These are phyloP conservation scores for Apophysomyces elegans DNA, from an alignment of 371 early-diverging fungal genomes.

Conservation along the genomic window DNA sequence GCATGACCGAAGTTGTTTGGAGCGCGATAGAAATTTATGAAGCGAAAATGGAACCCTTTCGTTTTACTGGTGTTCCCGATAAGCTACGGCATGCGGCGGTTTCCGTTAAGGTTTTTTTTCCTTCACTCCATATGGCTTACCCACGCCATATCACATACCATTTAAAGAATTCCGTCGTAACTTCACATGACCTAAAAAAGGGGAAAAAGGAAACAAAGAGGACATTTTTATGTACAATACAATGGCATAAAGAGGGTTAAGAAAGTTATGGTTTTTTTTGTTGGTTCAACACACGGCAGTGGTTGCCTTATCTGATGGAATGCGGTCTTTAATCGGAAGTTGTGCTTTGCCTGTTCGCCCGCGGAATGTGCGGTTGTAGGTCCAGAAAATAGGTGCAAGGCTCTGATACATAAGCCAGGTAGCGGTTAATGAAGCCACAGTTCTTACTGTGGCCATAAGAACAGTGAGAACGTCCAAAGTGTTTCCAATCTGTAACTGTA, in stretches of 20 bases:
- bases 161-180: conserved; percentile 2
- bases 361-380: background rate
- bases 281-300: conserved; percentile 7
- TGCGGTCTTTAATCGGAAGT: background rate
- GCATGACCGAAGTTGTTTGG: too few species aligned
- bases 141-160: background rate
- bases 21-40: too few species aligned
- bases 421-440: conserved; percentile 19
- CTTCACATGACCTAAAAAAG: conserved; percentile 1
- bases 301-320: conserved; percentile 2
- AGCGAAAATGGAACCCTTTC: too few species aligned
- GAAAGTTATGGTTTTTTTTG: background rate
- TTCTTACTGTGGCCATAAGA: conserved; percentile 16
- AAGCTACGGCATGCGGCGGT: background rate
- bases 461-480: conserved; percentile 8
- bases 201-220: background rate
- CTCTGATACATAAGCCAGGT: conserved; percentile 29
- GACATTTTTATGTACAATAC: conserved; percentile 2
- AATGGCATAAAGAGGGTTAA: conserved; percentile 1
- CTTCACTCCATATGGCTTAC: background rate
- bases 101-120: background rate
- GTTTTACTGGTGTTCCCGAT: background rate
- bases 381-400: conserved; percentile 13
- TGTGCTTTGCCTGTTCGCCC: background rate
- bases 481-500: background rate